Conservation (phyloP, 2,329 filamentous ascomycete species). For the Trichophyton mentagrophytes region DNA sequence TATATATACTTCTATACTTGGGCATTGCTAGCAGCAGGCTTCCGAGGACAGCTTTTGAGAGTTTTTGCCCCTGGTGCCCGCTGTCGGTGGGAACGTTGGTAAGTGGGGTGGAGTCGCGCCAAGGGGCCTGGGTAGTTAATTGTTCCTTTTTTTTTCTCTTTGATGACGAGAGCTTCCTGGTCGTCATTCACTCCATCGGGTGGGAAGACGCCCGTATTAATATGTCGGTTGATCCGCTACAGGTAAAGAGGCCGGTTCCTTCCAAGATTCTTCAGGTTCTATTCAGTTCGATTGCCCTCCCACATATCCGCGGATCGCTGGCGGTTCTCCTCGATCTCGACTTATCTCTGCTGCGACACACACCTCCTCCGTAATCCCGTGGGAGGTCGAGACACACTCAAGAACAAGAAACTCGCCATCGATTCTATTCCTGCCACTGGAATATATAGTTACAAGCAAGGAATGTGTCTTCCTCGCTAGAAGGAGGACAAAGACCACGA, state of each 20-base stretch:
- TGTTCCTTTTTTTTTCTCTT: neutral
- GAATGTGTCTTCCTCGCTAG: slow-evolving; percentile 21
- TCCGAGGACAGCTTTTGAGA: too few species aligned
- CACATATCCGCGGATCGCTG: neutral
- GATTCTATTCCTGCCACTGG: neutral
- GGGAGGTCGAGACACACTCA: too few species aligned
- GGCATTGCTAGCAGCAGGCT: too few species aligned
- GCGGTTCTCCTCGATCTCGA: neutral
- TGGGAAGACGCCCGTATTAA: neutral
- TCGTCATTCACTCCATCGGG: neutral
- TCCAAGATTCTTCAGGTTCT: neutral
- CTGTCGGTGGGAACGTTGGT: neutral
- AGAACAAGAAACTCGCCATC: neutral
- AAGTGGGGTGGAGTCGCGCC: neutral
- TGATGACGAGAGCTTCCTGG: neutral
- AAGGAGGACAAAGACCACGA: slow-evolving; percentile 9
- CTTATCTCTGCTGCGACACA: neutral
- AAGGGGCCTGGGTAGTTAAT: neutral
- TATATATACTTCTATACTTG: too few species aligned
- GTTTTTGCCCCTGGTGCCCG: neutral
- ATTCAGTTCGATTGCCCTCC: neutral
- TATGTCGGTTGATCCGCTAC: neutral
- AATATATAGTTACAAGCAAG: slow-evolving; percentile 15
- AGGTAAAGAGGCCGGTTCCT: neutral
- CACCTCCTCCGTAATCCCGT: too few species aligned